Evolutionary conservation across 352 stramenopile species (phyloP).

Genomic region (Globisporangium middletonii): DNA sequence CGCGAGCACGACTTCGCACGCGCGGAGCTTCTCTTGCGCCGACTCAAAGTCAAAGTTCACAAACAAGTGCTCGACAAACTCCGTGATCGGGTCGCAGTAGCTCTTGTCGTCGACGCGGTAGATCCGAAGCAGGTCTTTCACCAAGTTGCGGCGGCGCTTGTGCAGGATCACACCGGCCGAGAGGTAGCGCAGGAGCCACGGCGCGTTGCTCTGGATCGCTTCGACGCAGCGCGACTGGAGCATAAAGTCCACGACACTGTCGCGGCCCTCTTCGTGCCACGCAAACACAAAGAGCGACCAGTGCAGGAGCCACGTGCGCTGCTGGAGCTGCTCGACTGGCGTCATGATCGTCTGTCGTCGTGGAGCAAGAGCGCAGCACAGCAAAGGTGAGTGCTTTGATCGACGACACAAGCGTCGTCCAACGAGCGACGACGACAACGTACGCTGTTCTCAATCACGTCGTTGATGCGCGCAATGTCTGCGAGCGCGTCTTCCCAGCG

Average conservation of each 20-base stretch:
- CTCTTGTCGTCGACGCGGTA: constrained; percentile 88
- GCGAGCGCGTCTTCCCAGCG: constrained; percentile 94
- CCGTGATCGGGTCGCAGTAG: constrained; percentile 78
- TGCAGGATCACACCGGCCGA: constrained; percentile 96
- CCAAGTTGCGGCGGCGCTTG: constrained; percentile 91
- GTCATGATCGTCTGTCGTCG: constrained; percentile 48
- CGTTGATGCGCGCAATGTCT: constrained; percentile 92
- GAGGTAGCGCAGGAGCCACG: constrained; percentile 96
- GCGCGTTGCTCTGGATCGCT: constrained; percentile 98
- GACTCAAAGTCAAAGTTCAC: constrained; percentile 99
- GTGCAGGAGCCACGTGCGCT: constrained; percentile 97
- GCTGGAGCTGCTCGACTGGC: constrained; percentile 92
- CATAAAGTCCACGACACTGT: constrained; percentile 97
- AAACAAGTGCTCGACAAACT: constrained; percentile 98
- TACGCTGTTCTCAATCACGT: constrained; percentile 92
- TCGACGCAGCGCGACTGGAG: constrained; percentile 90
- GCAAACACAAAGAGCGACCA: constrained; percentile 97
- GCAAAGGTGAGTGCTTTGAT: not conserved
- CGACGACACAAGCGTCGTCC: not conserved
- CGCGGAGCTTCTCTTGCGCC: constrained; percentile 90
- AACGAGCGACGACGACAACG: constrained; percentile 14
- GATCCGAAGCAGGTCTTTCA: constrained; percentile 95
- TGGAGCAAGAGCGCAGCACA: constrained; percentile 3
- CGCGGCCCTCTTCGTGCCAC: constrained; percentile 91
- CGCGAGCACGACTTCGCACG: constrained; percentile 93